Percentiles rank a stretch among this genome's conserved stretches.
phyloP scores from a whole-genome alignment of 192 early-diverging fungal species.

The Chytriomyces confervae region DNA sequence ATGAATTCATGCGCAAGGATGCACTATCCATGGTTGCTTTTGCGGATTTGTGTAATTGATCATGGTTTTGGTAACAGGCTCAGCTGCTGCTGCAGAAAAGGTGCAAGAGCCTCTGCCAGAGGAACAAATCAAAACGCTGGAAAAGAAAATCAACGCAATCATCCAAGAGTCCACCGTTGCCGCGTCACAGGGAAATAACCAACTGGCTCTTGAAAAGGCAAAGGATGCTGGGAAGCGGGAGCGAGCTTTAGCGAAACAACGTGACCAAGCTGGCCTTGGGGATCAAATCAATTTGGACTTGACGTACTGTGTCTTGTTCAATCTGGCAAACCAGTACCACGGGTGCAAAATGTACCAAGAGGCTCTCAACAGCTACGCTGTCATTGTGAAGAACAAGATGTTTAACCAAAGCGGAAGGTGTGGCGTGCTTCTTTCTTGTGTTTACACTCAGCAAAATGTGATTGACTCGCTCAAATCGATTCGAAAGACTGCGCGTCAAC shows the following conservation, averaged over 20 bases:
- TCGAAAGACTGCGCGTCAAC: conserved; percentile 57
- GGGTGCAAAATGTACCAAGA: conserved; percentile 66
- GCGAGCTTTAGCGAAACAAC: conserved; percentile 56
- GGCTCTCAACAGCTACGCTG: conserved; percentile 61
- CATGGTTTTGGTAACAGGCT: neutral
- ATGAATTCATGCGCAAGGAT: neutral
- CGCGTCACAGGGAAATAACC: conserved; percentile 51
- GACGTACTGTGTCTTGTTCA: conserved; percentile 68
- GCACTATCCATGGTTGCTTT: too few relatives aligned
- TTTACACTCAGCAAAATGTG: neutral
- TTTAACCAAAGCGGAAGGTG: conserved; percentile 61
- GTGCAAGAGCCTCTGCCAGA: conserved; percentile 53
- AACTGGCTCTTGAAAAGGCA: conserved; percentile 61
- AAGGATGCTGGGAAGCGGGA: conserved; percentile 67
- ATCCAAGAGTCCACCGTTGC: conserved; percentile 58
- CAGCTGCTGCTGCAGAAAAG: conserved; percentile 35
- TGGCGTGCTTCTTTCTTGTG: neutral
- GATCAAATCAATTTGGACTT: conserved; percentile 66
- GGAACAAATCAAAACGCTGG: conserved; percentile 60
- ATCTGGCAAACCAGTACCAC: conserved; percentile 64
- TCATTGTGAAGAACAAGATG: conserved; percentile 69
- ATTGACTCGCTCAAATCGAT: neutral
- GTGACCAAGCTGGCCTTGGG: conserved; percentile 57
- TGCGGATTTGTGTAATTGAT: too few relatives aligned
- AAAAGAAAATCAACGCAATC: conserved; percentile 54